phyloP scores from a whole-genome alignment of 2,329 filamentous ascomycete genomes.

The Ceratocystis diversiconidia region DNA sequence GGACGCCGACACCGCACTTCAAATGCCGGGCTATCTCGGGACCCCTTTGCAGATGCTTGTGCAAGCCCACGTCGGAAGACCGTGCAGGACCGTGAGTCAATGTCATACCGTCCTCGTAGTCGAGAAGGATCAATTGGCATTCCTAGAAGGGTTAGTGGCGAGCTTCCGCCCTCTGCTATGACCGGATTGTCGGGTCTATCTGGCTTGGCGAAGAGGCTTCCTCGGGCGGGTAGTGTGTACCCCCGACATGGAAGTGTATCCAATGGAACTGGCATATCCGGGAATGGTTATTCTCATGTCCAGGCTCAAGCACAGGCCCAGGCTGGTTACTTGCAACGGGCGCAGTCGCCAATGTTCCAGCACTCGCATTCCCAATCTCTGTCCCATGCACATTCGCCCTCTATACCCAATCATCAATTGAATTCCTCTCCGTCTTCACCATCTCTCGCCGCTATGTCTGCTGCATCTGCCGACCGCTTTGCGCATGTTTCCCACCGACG shows the following conservation, averaged over 20 bases:
- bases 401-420: conserved; percentile 25
- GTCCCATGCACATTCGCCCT: neutral
- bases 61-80: conserved; percentile 28
- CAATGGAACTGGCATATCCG: conserved; percentile 5
- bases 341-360: conserved; percentile 26
- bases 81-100: conserved; percentile 29
- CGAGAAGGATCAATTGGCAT: conserved; percentile 30
- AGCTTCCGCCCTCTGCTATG: conserved; percentile 19
- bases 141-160: conserved; percentile 32
- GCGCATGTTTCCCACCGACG: conserved; percentile 9
- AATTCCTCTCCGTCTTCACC: conserved; percentile 30
- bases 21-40: conserved; percentile 23
- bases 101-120: conserved; percentile 31
- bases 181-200: conserved; percentile 10
- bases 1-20: conserved; percentile 26
- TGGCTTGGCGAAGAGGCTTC: conserved; percentile 14
- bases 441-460: conserved; percentile 21
- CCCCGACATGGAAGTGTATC: conserved; percentile 12
- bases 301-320: conserved; percentile 7
- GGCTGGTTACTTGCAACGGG: conserved; percentile 23
- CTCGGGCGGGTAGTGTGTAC: conserved; percentile 9
- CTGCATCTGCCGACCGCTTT: conserved; percentile 12
- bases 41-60: conserved; percentile 26
- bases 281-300: neutral
- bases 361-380: conserved; percentile 22